Base-by-base conservation (phyloP, 2,329 filamentous ascomycete species). In the Sclerotinia minor region DNA sequence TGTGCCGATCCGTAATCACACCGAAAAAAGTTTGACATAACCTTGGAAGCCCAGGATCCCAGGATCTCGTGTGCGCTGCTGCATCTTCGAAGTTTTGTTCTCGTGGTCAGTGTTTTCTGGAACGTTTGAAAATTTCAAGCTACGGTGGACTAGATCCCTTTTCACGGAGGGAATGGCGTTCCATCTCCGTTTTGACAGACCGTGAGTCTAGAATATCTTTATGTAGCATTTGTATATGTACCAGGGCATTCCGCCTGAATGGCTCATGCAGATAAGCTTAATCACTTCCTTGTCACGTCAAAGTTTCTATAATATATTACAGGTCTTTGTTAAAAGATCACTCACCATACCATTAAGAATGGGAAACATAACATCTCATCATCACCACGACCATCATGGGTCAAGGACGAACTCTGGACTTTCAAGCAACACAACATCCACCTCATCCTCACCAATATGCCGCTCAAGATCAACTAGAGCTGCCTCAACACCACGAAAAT, bases 151-250 rank as follows among this genome's bases (percentile, higher is more conserved):
- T 29, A 24, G 5, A 2, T 41, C 21, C 5, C 6, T 32, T 29
- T 29, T 1, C 38, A 11, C 29, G n/a, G 59, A 50, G 19, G 59
- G 45, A 17, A 61, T 19, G 38, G 29, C 7, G n/a, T 50, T 61
- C 44, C 45, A 29, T 61, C 29, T 38, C 58, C 45, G 29, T 8
- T 4, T 21, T 38, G 21, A 35, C n/a, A 26, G 59, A 50, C 45
- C 21, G 29, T 24, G 59, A 50, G 45, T 38, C 59, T 29, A 61
- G 26, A 38, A 24, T 49, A 35, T 24, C 2, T 50, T 50, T 38
- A 26, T 50, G 21, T 61, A 35, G 21, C 50, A 63, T 63, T 50
- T 63, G 59, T 63, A 63, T 63, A 63, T 63, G 59, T 63, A 63
- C 35, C 15, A 26, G 17, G 32, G 32, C 32, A 24, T 41, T 32